Conservation (phyloP, 495 filamentous ascomycete genomes). For the Ramalina intermedia region DNA sequence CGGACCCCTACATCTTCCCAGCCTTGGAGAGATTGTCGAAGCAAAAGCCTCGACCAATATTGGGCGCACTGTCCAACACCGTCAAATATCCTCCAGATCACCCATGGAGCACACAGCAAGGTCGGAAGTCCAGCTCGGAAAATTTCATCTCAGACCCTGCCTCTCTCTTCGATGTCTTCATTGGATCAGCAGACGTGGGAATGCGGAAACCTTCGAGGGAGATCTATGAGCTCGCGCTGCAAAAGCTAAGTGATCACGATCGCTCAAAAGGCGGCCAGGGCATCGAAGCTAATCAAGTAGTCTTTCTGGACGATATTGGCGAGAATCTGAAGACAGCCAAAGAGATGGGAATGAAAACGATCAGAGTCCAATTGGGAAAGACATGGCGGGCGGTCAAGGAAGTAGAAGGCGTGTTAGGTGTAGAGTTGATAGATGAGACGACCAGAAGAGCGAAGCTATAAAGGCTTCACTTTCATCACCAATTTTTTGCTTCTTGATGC, state of each 20-base stretch:
- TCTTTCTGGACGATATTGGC: slow-evolving; percentile 94
- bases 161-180: slow-evolving; percentile 63
- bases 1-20: slow-evolving; percentile 79
- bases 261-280: slow-evolving; percentile 36
- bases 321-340: slow-evolving; percentile 77
- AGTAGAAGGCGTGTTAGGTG: slow-evolving; percentile 38
- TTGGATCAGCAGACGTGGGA: slow-evolving; percentile 73
- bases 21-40: slow-evolving; percentile 37
- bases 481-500: no score
- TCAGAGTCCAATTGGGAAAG: slow-evolving; percentile 70
- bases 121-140: slow-evolving; percentile 6
- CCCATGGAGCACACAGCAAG: slow-evolving; percentile 26
- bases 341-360: slow-evolving; percentile 59
- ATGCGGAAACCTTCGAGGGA: slow-evolving; percentile 72
- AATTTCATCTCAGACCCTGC: slow-evolving; percentile 31
- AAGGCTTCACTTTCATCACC: not conserved
- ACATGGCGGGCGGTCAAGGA: slow-evolving; percentile 62
- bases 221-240: slow-evolving; percentile 64
- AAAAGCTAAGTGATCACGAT: slow-evolving; percentile 45
- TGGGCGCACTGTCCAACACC: slow-evolving; percentile 82
- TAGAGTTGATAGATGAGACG: slow-evolving; percentile 36
- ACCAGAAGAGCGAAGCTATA: slow-evolving; percentile 13
- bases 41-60: slow-evolving; percentile 43
- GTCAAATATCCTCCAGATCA: slow-evolving; percentile 63
- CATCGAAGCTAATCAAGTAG: slow-evolving; percentile 49